Percentiles rank a stretch among this genome's conserved stretches.
Evolutionary conservation across 1,139 yeast genomes (phyloP).

Genomic region (Tardiomyces depauwii): DNA sequence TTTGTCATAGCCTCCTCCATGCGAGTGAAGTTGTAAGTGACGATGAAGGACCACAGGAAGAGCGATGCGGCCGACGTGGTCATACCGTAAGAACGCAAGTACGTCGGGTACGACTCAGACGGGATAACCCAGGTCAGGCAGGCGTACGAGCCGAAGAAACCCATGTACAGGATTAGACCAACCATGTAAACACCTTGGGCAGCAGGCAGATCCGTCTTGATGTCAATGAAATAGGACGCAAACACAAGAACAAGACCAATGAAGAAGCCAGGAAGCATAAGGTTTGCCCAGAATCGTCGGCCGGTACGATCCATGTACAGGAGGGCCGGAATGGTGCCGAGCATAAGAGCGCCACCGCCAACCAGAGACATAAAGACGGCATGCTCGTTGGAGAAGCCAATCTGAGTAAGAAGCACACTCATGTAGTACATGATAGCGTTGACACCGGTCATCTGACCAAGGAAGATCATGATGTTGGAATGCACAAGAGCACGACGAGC

Average conservation of each 20-base stretch:
- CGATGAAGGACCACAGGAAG: constrained; percentile 72
- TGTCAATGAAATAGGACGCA: constrained; percentile 51
- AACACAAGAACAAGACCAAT: constrained; percentile 56
- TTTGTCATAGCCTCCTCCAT: constrained; percentile 53
- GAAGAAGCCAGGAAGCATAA: constrained; percentile 58
- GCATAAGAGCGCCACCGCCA: constrained; percentile 69
- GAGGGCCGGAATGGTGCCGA: constrained; percentile 78
- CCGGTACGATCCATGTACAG: constrained; percentile 75
- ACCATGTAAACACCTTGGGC: constrained; percentile 54
- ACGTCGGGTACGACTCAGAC: constrained; percentile 79
- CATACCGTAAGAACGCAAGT: constrained; percentile 79
- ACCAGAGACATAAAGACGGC: constrained; percentile 80
- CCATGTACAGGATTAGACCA: constrained; percentile 65
- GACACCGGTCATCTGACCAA: constrained; percentile 91
- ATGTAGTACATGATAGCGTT: constrained; percentile 74
- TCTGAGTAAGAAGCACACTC: constrained; percentile 48
- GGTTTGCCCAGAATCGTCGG: constrained; percentile 38
- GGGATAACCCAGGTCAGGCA: background rate
- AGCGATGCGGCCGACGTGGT: constrained; percentile 58
- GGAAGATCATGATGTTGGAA: constrained; percentile 73
- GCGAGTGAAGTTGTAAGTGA: constrained; percentile 79
- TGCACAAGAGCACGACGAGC: constrained; percentile 60
- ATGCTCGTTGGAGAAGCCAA: constrained; percentile 49
- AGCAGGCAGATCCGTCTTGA: constrained; percentile 26
- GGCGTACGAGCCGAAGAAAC: constrained; percentile 72